Conservation (phyloP, 371 early-diverging fungal species). For the Mortierella sp. region DNA sequence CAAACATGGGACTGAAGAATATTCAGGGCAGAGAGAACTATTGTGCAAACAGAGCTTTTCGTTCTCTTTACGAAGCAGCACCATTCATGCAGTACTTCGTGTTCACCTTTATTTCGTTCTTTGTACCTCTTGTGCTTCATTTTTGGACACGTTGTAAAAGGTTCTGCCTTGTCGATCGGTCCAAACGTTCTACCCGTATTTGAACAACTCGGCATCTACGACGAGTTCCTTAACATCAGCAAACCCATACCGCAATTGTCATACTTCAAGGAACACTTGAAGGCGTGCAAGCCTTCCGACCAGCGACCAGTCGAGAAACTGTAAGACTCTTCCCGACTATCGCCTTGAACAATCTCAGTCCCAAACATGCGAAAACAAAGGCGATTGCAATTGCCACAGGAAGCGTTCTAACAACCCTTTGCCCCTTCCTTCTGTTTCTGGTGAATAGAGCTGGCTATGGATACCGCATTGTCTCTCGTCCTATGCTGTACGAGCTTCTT, state of each 20-base stretch:
- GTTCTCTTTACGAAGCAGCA: no score
- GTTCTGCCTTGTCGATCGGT: not conserved
- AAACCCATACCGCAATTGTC: not conserved
- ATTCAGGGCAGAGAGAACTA: no score
- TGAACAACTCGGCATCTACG: not conserved
- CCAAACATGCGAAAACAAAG: no score
- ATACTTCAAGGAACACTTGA: not conserved
- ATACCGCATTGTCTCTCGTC: conserved; percentile 8
- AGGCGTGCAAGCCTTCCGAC: not conserved
- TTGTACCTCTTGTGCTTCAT: not conserved
- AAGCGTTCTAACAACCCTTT: no score
- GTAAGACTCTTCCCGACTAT: not conserved
- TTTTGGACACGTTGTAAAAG: not conserved
- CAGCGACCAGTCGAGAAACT: not conserved
- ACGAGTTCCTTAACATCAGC: not conserved
- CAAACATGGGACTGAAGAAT: no score
- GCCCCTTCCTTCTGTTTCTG: no score
- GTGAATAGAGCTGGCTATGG: not conserved
- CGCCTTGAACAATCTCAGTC: no score
- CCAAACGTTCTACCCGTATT: not conserved
- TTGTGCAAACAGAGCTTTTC: no score
- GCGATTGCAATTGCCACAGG: no score
- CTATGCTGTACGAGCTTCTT: conserved; percentile 13
- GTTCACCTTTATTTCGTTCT: not conserved
- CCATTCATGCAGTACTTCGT: no score